Evolutionary conservation across 2,329 filamentous ascomycete species (phyloP).

Genomic region (Fusarium newnesense): DNA sequence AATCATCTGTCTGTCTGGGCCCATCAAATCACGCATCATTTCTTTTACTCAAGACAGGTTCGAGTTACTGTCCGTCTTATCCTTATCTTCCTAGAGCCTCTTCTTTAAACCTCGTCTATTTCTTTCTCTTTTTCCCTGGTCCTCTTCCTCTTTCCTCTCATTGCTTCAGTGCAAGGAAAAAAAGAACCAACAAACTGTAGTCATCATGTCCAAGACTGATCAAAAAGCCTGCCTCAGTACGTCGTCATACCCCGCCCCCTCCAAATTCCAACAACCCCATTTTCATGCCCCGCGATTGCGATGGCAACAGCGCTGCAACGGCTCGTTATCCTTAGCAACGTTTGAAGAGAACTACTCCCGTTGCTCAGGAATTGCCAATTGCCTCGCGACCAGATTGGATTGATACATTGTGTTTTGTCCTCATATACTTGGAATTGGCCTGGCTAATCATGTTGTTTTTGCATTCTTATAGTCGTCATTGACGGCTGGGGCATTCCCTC

Average conservation of each 20-base stretch:
- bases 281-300: conserved; percentile 36
- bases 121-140: conserved; percentile 7
- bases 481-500: conserved; percentile 96
- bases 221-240: conserved; percentile 72
- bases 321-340: conserved; percentile 31
- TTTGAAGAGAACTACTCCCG: conserved; percentile 36
- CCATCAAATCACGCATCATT: conserved; percentile 49
- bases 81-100: conserved; percentile 23
- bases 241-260: conserved; percentile 49
- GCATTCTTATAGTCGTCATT: conserved; percentile 83
- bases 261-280: conserved; percentile 38
- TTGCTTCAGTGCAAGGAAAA: conserved; percentile 24
- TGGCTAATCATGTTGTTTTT: conserved; percentile 69
- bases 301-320: conserved; percentile 21
- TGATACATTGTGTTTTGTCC: conserved; percentile 61
- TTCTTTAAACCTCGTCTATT: conserved; percentile 30
- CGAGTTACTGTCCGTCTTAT: conserved; percentile 35
- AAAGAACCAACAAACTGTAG: conserved; percentile 22
- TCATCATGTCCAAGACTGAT: conserved; percentile 63
- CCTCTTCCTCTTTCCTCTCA: conserved; percentile 21
- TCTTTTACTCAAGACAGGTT: conserved; percentile 32
- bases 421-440: conserved; percentile 66
- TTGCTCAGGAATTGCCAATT: conserved; percentile 17
- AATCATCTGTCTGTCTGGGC: conserved; percentile 33
- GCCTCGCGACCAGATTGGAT: conserved; percentile 49